Conservation (phyloP, 2,329 filamentous ascomycete species). For the Waltergamsia citrina region DNA sequence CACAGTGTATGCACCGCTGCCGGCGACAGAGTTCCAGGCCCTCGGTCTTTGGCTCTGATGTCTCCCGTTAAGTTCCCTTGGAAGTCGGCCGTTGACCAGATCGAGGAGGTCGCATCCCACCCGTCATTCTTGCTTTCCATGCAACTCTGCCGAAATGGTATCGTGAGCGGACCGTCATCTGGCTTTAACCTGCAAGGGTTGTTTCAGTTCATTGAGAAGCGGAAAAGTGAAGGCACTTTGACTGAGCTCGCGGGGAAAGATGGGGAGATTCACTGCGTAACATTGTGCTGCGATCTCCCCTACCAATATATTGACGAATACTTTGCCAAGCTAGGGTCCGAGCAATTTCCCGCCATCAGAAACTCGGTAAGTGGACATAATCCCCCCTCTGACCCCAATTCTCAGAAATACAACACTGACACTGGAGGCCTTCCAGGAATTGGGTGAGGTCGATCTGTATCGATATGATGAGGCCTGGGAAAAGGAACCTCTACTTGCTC, state of each 20-base stretch:
- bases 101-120: constrained; percentile 45
- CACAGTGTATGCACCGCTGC: constrained; percentile 3
- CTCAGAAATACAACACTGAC: too few relatives aligned
- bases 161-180: constrained; percentile 52
- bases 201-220: constrained; percentile 37
- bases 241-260: constrained; percentile 27
- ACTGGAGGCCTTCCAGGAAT: constrained; percentile 17
- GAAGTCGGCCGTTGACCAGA: constrained; percentile 41
- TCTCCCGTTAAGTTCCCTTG: constrained; percentile 40
- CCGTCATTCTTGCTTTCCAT: constrained; percentile 45
- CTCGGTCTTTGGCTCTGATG: constrained; percentile 4
- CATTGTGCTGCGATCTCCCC: constrained; percentile 53
- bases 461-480: constrained; percentile 46
- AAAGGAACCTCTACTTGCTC: constrained; percentile 23
- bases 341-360: constrained; percentile 37
- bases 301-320: constrained; percentile 55
- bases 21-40: constrained; percentile 16
- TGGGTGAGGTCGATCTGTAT: constrained; percentile 36
- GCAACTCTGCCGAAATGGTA: constrained; percentile 43
- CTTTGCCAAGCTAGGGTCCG: constrained; percentile 41
- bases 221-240: constrained; percentile 33
- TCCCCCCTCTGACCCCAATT: too few relatives aligned
- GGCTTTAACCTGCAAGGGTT: constrained; percentile 47
- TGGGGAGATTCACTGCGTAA: constrained; percentile 39
- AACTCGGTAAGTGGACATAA: constrained; percentile 26